Percentiles rank a stretch among this genome's conserved stretches.
Evolutionary conservation across 1,284 basidiomycete genomes (phyloP).

Genomic region (Moesziomyces globuligerus): DNA sequence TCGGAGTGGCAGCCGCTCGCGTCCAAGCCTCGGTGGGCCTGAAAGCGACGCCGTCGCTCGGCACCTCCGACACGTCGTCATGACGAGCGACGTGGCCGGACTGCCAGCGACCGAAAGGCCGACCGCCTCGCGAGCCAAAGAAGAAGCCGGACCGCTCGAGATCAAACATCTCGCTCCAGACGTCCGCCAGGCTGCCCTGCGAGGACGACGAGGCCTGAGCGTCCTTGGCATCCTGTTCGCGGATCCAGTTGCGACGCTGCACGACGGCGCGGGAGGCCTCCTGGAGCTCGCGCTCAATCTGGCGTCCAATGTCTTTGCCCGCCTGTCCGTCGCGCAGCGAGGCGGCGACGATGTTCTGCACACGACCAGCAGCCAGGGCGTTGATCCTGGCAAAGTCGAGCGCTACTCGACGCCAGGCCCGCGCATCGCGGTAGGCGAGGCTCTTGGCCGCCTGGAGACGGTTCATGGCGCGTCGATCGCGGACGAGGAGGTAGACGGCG

Average conservation of each 20-base stretch:
- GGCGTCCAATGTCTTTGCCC: conserved; percentile 23
- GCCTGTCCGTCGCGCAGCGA: conserved; percentile 29
- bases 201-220: conserved; percentile 6
- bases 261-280: conserved; percentile 31
- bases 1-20: neutral
- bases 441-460: conserved; percentile 35
- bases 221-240: conserved; percentile 24
- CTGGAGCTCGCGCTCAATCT: conserved; percentile 39
- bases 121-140: conserved; percentile 25
- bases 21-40: conserved; percentile 9
- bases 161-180: conserved; percentile 20
- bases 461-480: conserved; percentile 39
- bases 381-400: conserved; percentile 45
- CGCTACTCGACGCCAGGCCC: conserved; percentile 47
- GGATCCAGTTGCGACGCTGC: conserved; percentile 29
- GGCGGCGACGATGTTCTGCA: conserved; percentile 26
- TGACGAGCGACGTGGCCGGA: conserved; percentile 5
- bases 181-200: conserved; percentile 7
- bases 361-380: conserved; percentile 30
- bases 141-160: conserved; percentile 18
- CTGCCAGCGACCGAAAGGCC: conserved; percentile 7
- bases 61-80: conserved; percentile 8
- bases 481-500: conserved; percentile 19
- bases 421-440: conserved; percentile 32
- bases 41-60: conserved; percentile 7